Base-by-base conservation (phyloP, 768 basidiomycete genomes). In the Obba rivulosa region DNA sequence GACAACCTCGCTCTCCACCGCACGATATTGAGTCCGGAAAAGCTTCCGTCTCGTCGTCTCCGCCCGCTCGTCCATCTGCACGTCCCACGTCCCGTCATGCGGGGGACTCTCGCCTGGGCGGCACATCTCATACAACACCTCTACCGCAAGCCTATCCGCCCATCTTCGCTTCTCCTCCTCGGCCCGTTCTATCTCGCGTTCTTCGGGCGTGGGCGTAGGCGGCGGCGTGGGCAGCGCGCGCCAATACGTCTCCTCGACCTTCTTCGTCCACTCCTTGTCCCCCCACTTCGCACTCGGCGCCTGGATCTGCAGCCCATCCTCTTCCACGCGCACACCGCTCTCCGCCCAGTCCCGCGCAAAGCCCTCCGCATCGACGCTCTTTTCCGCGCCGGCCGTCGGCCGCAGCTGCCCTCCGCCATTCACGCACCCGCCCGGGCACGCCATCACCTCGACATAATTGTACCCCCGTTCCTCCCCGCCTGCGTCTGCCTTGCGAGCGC, bases 361-460 rank as follows among this genome's bases (percentile, higher is more conserved):
- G 8, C 86, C 87, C 63, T 91, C 89, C 45, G 69, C 79, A 59
- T 92, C 77, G 42, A 48, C 43, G 48, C 39, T 51, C 35, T 21
- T 24, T 45, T 47, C 37, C 13, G 44, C 8, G 31, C 40, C 34
- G 23, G 43, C 57, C n/a, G 48, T 46, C 35, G 61, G 60, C 37
- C 62, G 63, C 22, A 86, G 65, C 71, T 98, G 96, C 4, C 96
- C 96, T 18, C 95, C 96, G 8, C 96, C 96, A 63, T 97, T 97
- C 36, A 96, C 91, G 65, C 96, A 98, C 16, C 96, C 96, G 0
- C 87, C 84, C 0, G 96, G 96, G 70, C 96, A 99, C 28, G 96
- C 96, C 96, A 99, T 98, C 53, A 99, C 92, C 62, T 96, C 93
- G 35, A 95, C 84, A 65, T 92, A 96, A 69, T 95, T 92, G 63